Percentiles rank a stretch among this genome's conserved stretches.
Evolutionary conservation across 2,329 filamentous ascomycete species (phyloP).

Genomic region (Fusarium sp.): DNA sequence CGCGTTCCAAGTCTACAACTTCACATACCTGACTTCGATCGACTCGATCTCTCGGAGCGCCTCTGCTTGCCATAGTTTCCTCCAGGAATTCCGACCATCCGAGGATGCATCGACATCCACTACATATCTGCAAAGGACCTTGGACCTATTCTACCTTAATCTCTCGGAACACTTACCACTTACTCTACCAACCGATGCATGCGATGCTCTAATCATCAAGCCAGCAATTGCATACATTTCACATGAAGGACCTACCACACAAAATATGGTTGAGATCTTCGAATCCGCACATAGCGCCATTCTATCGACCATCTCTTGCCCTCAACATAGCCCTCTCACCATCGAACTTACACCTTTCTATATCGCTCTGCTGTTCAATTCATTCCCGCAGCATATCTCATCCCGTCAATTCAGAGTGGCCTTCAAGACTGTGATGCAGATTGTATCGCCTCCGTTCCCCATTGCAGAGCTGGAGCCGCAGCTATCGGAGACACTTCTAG

Average conservation of each 20-base stretch:
- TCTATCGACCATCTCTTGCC: slow-evolving; percentile 82
- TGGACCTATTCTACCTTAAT: slow-evolving; percentile 92
- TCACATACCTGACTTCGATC: slow-evolving; percentile 84
- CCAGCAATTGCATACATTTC: slow-evolving; percentile 80
- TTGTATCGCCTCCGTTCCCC: slow-evolving; percentile 82
- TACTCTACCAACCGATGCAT: slow-evolving; percentile 72
- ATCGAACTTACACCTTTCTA: slow-evolving; percentile 83
- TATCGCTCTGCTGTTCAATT: slow-evolving; percentile 80
- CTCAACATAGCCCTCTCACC: slow-evolving; percentile 78
- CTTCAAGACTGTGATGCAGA: slow-evolving; percentile 85
- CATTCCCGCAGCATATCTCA: slow-evolving; percentile 83
- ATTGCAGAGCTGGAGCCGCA: slow-evolving; percentile 79
- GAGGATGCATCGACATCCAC: slow-evolving; percentile 48
- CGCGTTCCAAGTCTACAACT: slow-evolving; percentile 85
- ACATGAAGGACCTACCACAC: slow-evolving; percentile 56
- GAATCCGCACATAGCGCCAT: slow-evolving; percentile 88
- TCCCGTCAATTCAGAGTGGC: slow-evolving; percentile 89
- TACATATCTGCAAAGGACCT: slow-evolving; percentile 69
- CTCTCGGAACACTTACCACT: slow-evolving; percentile 85
- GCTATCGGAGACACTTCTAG: slow-evolving; percentile 82
- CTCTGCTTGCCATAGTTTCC: slow-evolving; percentile 72
- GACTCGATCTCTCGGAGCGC: slow-evolving; percentile 83
- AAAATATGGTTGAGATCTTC: slow-evolving; percentile 72
- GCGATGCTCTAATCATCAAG: slow-evolving; percentile 78
- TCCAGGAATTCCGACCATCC: slow-evolving; percentile 68